Evolutionary conservation across 108 stramenopile genomes (phyloP).

Genomic region (Chaetoceros muelleri): DNA sequence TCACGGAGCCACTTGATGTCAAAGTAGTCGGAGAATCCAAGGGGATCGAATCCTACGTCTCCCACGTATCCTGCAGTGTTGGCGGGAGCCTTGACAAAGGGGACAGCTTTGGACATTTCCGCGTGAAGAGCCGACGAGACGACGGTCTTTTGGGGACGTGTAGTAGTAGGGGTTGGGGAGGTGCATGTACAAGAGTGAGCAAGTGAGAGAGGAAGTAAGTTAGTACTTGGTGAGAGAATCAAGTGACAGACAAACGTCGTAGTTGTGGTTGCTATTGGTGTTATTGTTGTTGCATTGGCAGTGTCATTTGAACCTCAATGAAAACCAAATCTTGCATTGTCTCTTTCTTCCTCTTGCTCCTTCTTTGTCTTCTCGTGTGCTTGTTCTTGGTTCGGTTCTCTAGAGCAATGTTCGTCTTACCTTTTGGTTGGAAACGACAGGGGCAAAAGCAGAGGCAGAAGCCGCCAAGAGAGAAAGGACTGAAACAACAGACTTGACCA

Average conservation of each 20-base stretch:
- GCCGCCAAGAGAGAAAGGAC: constrained; percentile 10
- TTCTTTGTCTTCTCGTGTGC: too few relatives aligned
- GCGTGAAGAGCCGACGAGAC: constrained; percentile 50
- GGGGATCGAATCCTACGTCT: constrained; percentile 88
- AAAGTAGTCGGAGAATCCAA: constrained; percentile 78
- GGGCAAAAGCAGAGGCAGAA: constrained; percentile 15
- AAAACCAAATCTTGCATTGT: too few relatives aligned
- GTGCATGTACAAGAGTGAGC: neutral
- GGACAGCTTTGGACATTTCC: constrained; percentile 79
- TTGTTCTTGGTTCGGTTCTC: too few relatives aligned
- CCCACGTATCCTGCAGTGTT: constrained; percentile 70
- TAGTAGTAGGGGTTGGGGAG: neutral
- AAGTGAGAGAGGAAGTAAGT: constrained; percentile 3
- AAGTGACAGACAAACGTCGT: neutral
- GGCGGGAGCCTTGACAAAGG: constrained; percentile 61
- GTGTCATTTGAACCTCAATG: too few relatives aligned
- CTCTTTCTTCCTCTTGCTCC: too few relatives aligned
- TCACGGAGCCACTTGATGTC: constrained; percentile 97
- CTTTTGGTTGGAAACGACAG: too few relatives aligned
- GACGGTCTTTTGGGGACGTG: constrained; percentile 4
- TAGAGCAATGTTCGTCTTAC: too few relatives aligned
- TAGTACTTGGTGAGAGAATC: constrained; percentile 1
- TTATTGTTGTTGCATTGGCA: constrained; percentile 3
- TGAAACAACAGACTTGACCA: constrained; percentile 3
- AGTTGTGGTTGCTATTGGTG: neutral